phyloP scores from a whole-genome alignment of 768 basidiomycete species.

The Lyophyllum semitale region DNA sequence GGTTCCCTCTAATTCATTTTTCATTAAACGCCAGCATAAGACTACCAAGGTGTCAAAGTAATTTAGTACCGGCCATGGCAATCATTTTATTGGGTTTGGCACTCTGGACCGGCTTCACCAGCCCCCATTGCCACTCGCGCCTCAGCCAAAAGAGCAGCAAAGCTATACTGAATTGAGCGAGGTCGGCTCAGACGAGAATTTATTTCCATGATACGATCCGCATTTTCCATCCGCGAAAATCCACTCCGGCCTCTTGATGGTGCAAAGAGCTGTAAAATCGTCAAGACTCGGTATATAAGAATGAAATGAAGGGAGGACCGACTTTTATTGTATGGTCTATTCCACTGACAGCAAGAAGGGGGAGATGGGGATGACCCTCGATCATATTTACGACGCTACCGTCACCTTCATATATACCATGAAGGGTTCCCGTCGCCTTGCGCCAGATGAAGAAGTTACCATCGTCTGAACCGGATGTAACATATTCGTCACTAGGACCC shows the following conservation, averaged over 20 bases:
- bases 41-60: background rate
- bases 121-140: slow-evolving; percentile 22
- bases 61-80: background rate
- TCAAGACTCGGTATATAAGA: slow-evolving; percentile 4
- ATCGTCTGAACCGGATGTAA: slow-evolving; percentile 85
- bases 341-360: slow-evolving; percentile 83
- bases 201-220: slow-evolving; percentile 54
- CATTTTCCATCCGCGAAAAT: slow-evolving; percentile 58
- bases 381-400: slow-evolving; percentile 81
- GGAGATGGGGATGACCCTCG: slow-evolving; percentile 79
- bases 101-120: slow-evolving; percentile 26
- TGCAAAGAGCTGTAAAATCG: slow-evolving; percentile 57
- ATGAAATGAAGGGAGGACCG: slow-evolving; percentile 8
- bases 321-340: slow-evolving; percentile 88
- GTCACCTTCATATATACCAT: slow-evolving; percentile 86
- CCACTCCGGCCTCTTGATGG: slow-evolving; percentile 47
- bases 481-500: slow-evolving; percentile 74
- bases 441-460: slow-evolving; percentile 88
- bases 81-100: slow-evolving; percentile 25
- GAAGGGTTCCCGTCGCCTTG: slow-evolving; percentile 62
- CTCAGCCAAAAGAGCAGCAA: slow-evolving; percentile 26
- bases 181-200: slow-evolving; percentile 45
- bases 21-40: background rate
- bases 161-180: slow-evolving; percentile 28
- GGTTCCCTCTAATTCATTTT: background rate